phyloP scores from a whole-genome alignment of 768 basidiomycete species.

The Leucosporidium scottii region DNA sequence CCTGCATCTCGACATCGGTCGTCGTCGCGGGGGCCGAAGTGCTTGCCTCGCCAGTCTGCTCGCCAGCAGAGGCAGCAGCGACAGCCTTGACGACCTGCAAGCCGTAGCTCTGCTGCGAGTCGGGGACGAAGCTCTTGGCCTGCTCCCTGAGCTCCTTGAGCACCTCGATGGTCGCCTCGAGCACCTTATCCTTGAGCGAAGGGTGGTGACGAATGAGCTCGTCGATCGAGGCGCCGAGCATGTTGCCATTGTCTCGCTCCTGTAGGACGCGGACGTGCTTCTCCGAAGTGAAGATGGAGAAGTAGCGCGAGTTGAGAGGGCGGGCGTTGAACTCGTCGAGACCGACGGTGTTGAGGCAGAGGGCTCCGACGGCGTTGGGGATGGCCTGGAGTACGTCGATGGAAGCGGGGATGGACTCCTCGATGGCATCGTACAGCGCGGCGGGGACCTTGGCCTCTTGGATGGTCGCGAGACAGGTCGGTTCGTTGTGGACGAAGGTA shows the following conservation, averaged over 20 bases:
- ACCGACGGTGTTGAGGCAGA: constrained; percentile 87
- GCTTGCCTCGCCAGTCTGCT: neutral
- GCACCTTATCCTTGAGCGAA: constrained; percentile 66
- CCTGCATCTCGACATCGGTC: constrained; percentile 7
- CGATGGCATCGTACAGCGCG: constrained; percentile 76
- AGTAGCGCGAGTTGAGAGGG: constrained; percentile 73
- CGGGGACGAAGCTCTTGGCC: constrained; percentile 47
- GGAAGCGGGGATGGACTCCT: constrained; percentile 72
- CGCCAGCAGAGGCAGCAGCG: neutral
- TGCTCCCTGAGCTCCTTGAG: constrained; percentile 67
- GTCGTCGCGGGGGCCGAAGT: neutral
- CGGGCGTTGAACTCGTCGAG: constrained; percentile 69
- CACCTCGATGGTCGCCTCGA: constrained; percentile 65
- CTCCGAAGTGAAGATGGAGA: constrained; percentile 78
- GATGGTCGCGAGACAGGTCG: constrained; percentile 82
- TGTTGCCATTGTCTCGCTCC: constrained; percentile 85
- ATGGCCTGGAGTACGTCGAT: constrained; percentile 90
- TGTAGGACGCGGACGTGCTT: constrained; percentile 71
- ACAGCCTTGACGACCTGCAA: constrained; percentile 12
- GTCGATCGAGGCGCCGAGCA: constrained; percentile 83
- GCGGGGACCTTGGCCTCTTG: constrained; percentile 88
- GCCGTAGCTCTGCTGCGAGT: constrained; percentile 26
- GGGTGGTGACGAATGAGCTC: constrained; percentile 97
- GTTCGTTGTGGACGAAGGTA: constrained; percentile 77
- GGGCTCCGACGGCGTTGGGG: constrained; percentile 88